A percentile compares a stretch with the other conserved stretches of the same genome.
Evolutionary conservation across 495 filamentous ascomycete genomes (phyloP).

Genomic region (Schizothecium vesticola): DNA sequence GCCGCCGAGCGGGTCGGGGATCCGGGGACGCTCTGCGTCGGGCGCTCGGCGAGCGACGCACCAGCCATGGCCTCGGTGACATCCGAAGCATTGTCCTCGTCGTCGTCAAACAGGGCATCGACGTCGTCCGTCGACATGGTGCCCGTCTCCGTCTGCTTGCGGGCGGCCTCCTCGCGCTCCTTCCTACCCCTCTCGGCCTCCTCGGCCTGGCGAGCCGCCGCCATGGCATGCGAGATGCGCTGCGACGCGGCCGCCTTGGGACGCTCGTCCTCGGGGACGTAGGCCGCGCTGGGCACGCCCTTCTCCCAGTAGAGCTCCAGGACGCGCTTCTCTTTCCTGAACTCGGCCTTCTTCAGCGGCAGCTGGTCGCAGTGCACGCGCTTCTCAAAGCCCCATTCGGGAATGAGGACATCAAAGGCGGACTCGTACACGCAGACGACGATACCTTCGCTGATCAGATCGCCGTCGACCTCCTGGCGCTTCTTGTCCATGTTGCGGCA

Average conservation of each 20-base stretch:
- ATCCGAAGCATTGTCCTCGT: constrained; percentile 84
- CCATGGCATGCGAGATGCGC: constrained; percentile 65
- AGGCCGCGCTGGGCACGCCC: constrained; percentile 91
- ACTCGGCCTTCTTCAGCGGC: constrained; percentile 97
- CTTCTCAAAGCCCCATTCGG: constrained; percentile 98
- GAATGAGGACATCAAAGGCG: constrained; percentile 96
- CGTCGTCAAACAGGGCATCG: constrained; percentile 89
- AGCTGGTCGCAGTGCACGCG: constrained; percentile 98
- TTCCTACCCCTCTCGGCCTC: constrained; percentile 70
- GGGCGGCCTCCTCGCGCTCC: constrained; percentile 79
- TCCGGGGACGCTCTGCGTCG: constrained; percentile 93
- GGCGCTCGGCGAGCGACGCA: constrained; percentile 77
- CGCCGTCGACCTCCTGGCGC: constrained; percentile 75
- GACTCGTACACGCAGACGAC: constrained; percentile 98
- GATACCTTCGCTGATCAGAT: constrained; percentile 94
- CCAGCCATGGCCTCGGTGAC: constrained; percentile 78
- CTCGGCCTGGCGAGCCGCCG: constrained; percentile 71
- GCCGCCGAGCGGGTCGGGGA: constrained; percentile 79
- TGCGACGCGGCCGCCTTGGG: constrained; percentile 68
- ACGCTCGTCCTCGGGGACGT: constrained; percentile 93
- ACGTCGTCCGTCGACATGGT: constrained; percentile 86
- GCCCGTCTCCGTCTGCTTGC: constrained; percentile 87
- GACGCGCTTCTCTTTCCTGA: constrained; percentile 87
- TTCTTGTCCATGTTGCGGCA: constrained; percentile 91
- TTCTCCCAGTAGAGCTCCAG: constrained; percentile 99